These are phyloP conservation scores for Crepidotus variabilis DNA, from an alignment of 768 basidiomycete genomes.

Conservation along the genomic window DNA sequence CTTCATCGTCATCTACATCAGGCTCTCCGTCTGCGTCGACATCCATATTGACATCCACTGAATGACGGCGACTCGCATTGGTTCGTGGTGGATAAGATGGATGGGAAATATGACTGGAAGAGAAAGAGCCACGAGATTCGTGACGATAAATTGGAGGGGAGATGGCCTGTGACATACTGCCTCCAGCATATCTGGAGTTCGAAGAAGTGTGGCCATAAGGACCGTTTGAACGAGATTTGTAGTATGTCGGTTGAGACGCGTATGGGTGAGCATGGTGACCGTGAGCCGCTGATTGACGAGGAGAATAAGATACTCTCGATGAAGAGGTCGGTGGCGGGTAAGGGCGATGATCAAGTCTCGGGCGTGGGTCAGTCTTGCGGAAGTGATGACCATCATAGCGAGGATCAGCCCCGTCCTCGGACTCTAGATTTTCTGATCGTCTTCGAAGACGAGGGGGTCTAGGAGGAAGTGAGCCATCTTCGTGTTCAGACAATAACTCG, in stretches of 20 bases:
- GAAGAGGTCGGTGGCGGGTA: constrained; percentile 5
- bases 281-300: neutral
- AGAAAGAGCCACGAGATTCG: neutral
- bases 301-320: constrained; percentile 1
- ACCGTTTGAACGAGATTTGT: constrained; percentile 3
- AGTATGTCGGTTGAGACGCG: neutral
- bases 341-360: constrained; percentile 13
- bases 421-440: constrained; percentile 10
- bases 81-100: neutral
- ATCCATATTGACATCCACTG: constrained; percentile 11
- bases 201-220: neutral
- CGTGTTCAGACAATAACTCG: constrained; percentile 23
- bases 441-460: constrained; percentile 1
- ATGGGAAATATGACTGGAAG: constrained; percentile 1
- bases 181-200: constrained; percentile 2
- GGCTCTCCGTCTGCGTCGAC: constrained; percentile 29
- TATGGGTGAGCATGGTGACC: constrained; percentile 1
- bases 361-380: constrained; percentile 14
- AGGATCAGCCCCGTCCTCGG: constrained; percentile 24
- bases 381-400: constrained; percentile 18
- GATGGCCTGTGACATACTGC: constrained; percentile 12
- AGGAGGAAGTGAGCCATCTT: constrained; percentile 6
- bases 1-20: constrained; percentile 22
- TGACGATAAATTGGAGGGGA: constrained; percentile 2
- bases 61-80: constrained; percentile 1